Evolutionary conservation across 2,329 filamentous ascomycete genomes (phyloP), one percentile per base, ranked within the genome.

Genomic region (Paracoccidioides lutzii): DNA sequence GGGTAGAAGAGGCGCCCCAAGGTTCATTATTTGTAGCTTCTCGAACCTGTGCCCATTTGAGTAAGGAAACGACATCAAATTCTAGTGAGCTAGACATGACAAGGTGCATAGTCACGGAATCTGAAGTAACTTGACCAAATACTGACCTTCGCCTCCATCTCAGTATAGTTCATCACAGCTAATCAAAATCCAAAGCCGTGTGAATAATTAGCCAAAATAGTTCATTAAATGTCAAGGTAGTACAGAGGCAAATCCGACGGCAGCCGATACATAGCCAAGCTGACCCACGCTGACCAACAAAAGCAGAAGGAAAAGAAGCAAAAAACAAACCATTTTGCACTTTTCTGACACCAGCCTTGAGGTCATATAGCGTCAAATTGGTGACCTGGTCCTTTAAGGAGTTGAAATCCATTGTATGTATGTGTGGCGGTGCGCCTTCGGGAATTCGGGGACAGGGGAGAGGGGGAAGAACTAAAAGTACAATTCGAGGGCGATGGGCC

Each of bases 21-120:
- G 93, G 93, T 72, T 98, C 93, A 71, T 97, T 97, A 75, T 98
- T 98, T 41, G 93, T 98, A 35, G 93, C 93, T 78, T 98, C 93
- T 72, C 93, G 87, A 62, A 97, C 90, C 86, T 93, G 64, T 60
- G 33, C 54, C 53, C n/a, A 56, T 48, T 62, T 68, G 55, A 68
- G 63, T 58, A 53, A 57, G 46, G 51, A 52, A 30, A 28, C 28
- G 40, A 45, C 44, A 28, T 51, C 15, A 33, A 49, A 44, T 33
- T 50, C 6, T 46, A 28, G 33, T 9, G 38, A 49, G 35, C 22
- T 38, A 6, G 43, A 12, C 12, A 38, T 8, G 37, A n/a, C 14
- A 33, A 38, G 30, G 14, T 15, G 30, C 35, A 49, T 5, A 15
- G 35, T 49, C 33, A 37, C 33, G 46, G 52, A 56, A 9, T 46